Percentiles rank a stretch among this genome's conserved stretches.
phyloP scores from a whole-genome alignment of 1,284 basidiomycete species.

The Melampsora larici-populina region DNA sequence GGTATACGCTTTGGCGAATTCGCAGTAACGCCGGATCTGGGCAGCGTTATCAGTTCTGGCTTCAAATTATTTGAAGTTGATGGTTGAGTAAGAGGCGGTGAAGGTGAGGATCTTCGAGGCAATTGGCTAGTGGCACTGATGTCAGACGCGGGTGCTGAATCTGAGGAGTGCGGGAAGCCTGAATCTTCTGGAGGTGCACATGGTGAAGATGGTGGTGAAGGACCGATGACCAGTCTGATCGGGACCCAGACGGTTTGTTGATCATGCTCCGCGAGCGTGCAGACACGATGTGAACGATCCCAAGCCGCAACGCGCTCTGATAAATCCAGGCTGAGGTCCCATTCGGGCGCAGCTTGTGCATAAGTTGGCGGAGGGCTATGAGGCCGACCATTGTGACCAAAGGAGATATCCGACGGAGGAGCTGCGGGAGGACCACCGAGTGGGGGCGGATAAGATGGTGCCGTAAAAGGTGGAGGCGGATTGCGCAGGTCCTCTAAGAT shows the following conservation, averaged over 20 bases:
- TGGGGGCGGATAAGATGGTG: conserved; percentile 2
- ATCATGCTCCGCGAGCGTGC: not conserved
- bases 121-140: no score
- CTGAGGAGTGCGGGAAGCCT: no score
- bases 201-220: not conserved
- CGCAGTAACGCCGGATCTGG: no score
- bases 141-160: no score
- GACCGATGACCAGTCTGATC: not conserved
- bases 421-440: not conserved
- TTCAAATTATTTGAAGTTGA: no score
- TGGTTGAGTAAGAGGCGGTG: no score
- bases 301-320: not conserved
- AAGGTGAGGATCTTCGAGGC: no score
- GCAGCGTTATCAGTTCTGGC: no score
- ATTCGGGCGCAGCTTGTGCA: not conserved
- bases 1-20: not conserved
- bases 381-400: not conserved
- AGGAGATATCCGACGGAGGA: not conserved
- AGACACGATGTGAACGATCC: not conserved
- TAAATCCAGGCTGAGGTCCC: not conserved
- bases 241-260: not conserved
- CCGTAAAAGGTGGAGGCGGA: not conserved
- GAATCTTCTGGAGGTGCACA: no score
- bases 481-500: not conserved
- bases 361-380: conserved; percentile 1